Evolutionary conservation across 2,329 filamentous ascomycete genomes (phyloP).

Genomic region (Aspergillus jensenii): DNA sequence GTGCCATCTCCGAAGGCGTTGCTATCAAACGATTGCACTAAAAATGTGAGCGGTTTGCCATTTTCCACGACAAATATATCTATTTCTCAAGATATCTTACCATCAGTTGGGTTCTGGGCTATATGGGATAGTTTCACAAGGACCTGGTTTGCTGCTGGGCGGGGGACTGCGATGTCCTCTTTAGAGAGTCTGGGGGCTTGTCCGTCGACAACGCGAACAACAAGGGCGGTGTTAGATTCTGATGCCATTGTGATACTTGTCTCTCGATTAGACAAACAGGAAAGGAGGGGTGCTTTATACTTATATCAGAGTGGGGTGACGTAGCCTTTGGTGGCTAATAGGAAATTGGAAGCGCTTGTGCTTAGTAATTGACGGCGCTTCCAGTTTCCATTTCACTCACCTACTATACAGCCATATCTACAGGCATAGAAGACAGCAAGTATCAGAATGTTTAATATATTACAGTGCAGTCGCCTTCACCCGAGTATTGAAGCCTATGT

Average conservation of each 20-base stretch:
- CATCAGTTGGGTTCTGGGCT: constrained; percentile 26
- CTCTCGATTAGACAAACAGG: background rate
- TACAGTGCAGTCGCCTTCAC: too few relatives aligned
- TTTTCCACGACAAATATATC: background rate
- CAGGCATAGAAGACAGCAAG: too few relatives aligned
- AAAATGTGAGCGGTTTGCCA: background rate
- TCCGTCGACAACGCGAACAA: constrained; percentile 13
- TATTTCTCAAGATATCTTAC: constrained; percentile 4
- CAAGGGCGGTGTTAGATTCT: constrained; percentile 9
- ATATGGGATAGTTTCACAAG: constrained; percentile 26
- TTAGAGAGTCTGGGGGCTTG: constrained; percentile 7
- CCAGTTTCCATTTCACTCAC: too few relatives aligned
- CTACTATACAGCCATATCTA: too few relatives aligned
- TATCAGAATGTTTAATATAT: too few relatives aligned
- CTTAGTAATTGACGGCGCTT: too few relatives aligned
- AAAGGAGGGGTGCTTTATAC: background rate
- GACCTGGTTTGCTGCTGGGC: constrained; percentile 16
- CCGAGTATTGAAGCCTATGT: too few relatives aligned
- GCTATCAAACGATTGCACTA: constrained; percentile 34
- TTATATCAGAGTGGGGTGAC: too few relatives aligned
- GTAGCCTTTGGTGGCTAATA: too few relatives aligned
- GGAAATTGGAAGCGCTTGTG: too few relatives aligned
- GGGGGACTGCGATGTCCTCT: constrained; percentile 13
- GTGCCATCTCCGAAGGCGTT: constrained; percentile 39
- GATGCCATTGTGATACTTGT: too few relatives aligned